A percentile compares a stretch with the other conserved stretches of the same genome.
phyloP scores from a whole-genome alignment of 1,139 yeast species.

The Lodderomyces jiufengensis region DNA sequence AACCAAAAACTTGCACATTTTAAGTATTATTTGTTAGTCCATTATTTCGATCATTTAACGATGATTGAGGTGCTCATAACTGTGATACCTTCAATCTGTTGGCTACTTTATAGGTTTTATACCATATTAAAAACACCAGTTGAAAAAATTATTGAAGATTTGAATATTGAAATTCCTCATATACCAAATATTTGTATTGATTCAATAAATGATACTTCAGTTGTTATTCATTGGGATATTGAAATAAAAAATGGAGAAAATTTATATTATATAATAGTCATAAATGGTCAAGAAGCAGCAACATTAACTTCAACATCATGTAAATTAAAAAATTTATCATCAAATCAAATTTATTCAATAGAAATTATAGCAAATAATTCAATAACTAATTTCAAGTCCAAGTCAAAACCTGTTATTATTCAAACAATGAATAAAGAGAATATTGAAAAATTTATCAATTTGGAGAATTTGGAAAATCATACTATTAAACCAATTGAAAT shows the following conservation, averaged over 20 bases:
- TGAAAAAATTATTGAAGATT: constrained; percentile 32
- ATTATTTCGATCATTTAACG: no score
- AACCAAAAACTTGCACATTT: no score
- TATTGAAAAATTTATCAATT: constrained; percentile 9
- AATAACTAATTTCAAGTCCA: constrained; percentile 34
- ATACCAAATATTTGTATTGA: constrained; percentile 41
- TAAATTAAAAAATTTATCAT: constrained; percentile 31
- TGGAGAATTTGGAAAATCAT: constrained; percentile 10
- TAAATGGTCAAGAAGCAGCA: constrained; percentile 39
- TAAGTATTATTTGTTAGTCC: no score
- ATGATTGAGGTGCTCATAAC: constrained; percentile 43
- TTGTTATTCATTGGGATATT: constrained; percentile 44
- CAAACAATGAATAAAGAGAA: constrained; percentile 13
- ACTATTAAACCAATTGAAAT: background rate
- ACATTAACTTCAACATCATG: constrained; percentile 37
- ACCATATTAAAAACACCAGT: constrained; percentile 37
- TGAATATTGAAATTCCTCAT: constrained; percentile 42
- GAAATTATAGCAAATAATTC: constrained; percentile 41
- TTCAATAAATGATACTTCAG: constrained; percentile 27
- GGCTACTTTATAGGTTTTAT: constrained; percentile 41
- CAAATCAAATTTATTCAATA: constrained; percentile 31
- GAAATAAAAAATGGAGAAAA: constrained; percentile 30
- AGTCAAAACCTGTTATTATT: constrained; percentile 29
- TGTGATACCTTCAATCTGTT: constrained; percentile 39
- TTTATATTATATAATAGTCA: constrained; percentile 32